Base-by-base conservation (phyloP, 352 stramenopile species). In the Phytophthora hybrid region DNA sequence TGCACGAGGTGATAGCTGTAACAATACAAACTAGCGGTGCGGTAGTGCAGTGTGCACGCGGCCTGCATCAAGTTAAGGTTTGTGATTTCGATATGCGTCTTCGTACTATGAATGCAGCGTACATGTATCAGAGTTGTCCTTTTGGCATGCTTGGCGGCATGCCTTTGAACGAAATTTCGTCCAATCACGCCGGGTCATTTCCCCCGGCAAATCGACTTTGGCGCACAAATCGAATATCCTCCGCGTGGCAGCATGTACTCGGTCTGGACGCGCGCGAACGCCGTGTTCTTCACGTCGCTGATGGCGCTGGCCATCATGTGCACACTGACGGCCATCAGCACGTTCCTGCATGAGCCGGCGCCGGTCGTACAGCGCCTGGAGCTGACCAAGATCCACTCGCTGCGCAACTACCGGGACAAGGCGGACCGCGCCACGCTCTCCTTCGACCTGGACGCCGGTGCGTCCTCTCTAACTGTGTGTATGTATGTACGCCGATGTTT, bases 231-330 rank as follows among this genome's bases (percentile, higher is more conserved):
- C 23, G 11, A 73, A 59, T 47, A 70, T 67, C 64, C 57, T 60
- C 62, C 61, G 32, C 62, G 61, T 76, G 58, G 56, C 55, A 66
- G 11, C 56, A 96, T 96, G 89, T 90, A 96, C 79, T 95, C 89
- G 74, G 73, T 95, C 47, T 96, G 88, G 89, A 95, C 89, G 76
- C 86, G 89, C 60, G 87, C 84, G 58, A 96, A 96, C 71, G 80
- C 88, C 69, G 76, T 96, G 44, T 89, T 96, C 73, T 95, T 92
- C 74, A 82, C 83, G 79, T 93, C 89, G 70, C 81, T 96, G 31
- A 91, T 85, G 77, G 79, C 82, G 61, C 83, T 96, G 52, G 78
- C 85, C 55, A 67, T 90, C 67, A 92, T 96, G 81, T 90, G 82
- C 76, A 78, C 78, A 67, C 80, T 95, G 52, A 96, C 88, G 58